Base-by-base conservation (phyloP, 2,329 filamentous ascomycete species). In the Fusarium ramigenum region DNA sequence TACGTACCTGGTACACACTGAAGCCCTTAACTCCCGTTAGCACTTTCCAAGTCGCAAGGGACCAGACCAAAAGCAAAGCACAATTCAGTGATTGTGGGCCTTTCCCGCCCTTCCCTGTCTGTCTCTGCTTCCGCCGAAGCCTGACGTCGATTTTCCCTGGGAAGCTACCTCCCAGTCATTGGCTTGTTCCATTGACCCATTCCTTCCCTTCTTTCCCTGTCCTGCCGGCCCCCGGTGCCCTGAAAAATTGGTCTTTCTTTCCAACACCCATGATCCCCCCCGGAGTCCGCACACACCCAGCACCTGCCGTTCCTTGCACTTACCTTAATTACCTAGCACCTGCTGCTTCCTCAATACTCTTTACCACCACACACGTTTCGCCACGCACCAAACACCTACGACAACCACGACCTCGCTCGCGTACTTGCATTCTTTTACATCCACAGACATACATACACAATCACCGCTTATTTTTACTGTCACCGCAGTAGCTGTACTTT, bases 331-430 rank as follows among this genome's bases (percentile, higher is more conserved):
- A 75, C 72, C 52, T 74, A 70, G 60, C 69, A 75, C 63, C 69
- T 75, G 70, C 64, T 75, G 62, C 66, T 73, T 69, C 63, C 69
- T 78, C 52, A 50, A 73, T 70, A 66, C 46, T 63, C 43, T 47
- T 52, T 54, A 73, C 65, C 70, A 75, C 76, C 76, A 78, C 73
- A 74, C 76, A 78, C 70, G 66, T 75, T 64, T 77, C 66, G 76
- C 76, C 76, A 78, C 76, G 76, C 76, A 77, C 56, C 64, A 70
- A 66, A 63, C 64, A 60, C 57, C 62, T 62, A 66, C 60, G 66
- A 74, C 60, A 67, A 72, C 73, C 37, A 73, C 66, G 60, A 63
- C 73, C 70, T 70, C 64, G 63, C 60, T 66, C 65, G 67, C 74
- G 66, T 75, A 69, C 76, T 75, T 75, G 74, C 75, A 75, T 76